A percentile compares a stretch with the other conserved stretches of the same genome.
Conservation (phyloP, 495 filamentous ascomycete species). For the Penicillium goetzii region DNA sequence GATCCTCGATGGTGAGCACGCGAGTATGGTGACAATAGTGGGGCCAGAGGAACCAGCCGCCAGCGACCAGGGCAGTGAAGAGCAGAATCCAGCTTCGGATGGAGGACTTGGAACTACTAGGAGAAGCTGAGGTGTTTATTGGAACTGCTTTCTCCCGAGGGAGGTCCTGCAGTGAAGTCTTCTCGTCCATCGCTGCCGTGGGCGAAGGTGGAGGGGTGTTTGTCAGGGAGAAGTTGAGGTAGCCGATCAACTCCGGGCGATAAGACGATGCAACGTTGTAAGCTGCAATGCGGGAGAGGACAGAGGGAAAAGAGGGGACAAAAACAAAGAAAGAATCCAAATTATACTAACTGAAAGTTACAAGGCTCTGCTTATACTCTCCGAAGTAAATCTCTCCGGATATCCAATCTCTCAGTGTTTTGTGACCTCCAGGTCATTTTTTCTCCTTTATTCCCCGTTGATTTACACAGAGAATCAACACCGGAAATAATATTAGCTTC, state of each 20-base stretch:
- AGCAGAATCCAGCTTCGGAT: slow-evolving; percentile 19
- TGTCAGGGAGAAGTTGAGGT: neutral
- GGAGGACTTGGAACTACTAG: neutral
- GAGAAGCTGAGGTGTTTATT: neutral
- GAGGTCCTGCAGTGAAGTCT: neutral
- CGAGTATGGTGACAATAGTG: slow-evolving; percentile 13
- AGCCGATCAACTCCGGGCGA: neutral
- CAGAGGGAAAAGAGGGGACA: neutral
- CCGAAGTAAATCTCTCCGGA: neutral
- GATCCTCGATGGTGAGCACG: slow-evolving; percentile 56
- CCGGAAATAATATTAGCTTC: no score
- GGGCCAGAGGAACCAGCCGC: slow-evolving; percentile 25
- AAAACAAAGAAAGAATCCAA: neutral
- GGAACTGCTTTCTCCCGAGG: neutral
- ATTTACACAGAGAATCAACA: no score
- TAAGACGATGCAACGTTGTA: neutral
- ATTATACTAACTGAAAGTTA: no score
- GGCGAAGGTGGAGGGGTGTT: neutral
- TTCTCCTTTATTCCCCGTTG: neutral
- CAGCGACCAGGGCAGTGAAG: slow-evolving; percentile 17
- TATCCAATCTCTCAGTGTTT: neutral
- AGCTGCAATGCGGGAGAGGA: neutral
- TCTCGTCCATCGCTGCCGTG: slow-evolving; percentile 9
- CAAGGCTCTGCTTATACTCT: neutral
- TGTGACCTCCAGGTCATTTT: no score